These are phyloP conservation scores for Xylaria sp. DNA, from an alignment of 2,329 filamentous ascomycete species.

Conservation along the genomic window DNA sequence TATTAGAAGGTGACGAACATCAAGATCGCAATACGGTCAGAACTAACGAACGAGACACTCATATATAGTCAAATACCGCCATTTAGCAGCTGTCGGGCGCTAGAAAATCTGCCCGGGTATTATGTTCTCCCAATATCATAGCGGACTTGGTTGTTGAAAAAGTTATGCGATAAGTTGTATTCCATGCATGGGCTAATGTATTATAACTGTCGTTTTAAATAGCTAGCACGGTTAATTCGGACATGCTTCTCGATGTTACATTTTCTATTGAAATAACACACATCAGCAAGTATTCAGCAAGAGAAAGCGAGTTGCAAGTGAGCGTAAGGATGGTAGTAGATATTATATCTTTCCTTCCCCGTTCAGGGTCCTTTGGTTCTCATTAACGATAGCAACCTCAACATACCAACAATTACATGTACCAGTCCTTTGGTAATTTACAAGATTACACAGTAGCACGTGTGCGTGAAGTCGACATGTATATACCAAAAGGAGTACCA, in stretches of 20 bases:
- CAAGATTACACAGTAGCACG: background rate
- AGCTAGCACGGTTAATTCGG: background rate
- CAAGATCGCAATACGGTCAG: background rate
- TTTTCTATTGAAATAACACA: background rate
- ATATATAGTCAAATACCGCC: background rate
- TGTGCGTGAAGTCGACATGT: background rate
- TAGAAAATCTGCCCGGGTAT: background rate
- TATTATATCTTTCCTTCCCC: background rate
- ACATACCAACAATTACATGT: background rate
- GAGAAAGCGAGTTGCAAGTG: background rate
- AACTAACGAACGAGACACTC: background rate
- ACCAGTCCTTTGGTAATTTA: background rate
- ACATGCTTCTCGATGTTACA: background rate
- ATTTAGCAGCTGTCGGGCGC: background rate
- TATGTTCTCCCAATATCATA: background rate
- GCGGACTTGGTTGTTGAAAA: background rate
- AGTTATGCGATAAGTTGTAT: conserved; percentile 3
- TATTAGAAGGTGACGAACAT: background rate
- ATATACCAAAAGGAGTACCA: background rate
- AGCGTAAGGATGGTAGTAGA: conserved; percentile 1
- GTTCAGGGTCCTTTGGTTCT: background rate
- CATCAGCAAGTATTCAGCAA: background rate
- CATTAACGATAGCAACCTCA: background rate
- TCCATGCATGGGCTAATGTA: background rate
- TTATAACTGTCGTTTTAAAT: background rate